Percentiles rank a stretch among this genome's conserved stretches.
These are phyloP conservation scores for Myxozyma nipponensis DNA, from an alignment of 805 yeast species.

Conservation along the genomic window DNA sequence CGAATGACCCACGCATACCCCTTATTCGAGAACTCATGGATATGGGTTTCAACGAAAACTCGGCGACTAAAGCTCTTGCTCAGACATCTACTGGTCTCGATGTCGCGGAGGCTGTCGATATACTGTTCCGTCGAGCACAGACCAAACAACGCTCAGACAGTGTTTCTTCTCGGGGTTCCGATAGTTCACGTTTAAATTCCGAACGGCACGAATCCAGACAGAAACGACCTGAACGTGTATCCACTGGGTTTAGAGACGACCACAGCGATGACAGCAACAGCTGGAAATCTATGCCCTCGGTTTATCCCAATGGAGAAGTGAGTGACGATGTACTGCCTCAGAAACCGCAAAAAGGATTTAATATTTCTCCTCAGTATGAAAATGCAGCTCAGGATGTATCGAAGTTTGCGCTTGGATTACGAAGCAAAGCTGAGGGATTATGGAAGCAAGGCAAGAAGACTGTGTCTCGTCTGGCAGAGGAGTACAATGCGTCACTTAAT, in stretches of 20 bases:
- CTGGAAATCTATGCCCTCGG: not conserved
- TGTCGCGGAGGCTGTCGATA: constrained; percentile 62
- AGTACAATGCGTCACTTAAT: constrained; percentile 37
- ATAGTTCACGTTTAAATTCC: not conserved
- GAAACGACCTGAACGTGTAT: not conserved
- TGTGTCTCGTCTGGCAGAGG: constrained; percentile 58
- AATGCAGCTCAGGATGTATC: constrained; percentile 23
- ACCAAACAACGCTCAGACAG: constrained; percentile 34
- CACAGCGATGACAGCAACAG: not conserved
- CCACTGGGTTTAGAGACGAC: not conserved
- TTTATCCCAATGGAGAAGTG: not conserved
- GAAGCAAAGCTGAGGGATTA: constrained; percentile 56
- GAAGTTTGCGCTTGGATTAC: constrained; percentile 41
- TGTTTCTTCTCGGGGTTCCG: constrained; percentile 1
- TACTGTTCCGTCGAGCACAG: constrained; percentile 59
- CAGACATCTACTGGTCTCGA: constrained; percentile 51
- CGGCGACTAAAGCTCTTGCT: constrained; percentile 57
- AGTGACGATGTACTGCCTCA: constrained; percentile 16
- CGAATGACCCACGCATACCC: constrained; percentile 26
- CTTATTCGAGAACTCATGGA: constrained; percentile 67
- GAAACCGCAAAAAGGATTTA: not conserved
- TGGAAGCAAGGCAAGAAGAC: constrained; percentile 58
- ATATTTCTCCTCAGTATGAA: constrained; percentile 5
- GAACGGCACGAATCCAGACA: constrained; percentile 1
- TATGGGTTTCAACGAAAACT: constrained; percentile 69